phyloP scores from a whole-genome alignment of 2,329 filamentous ascomycete species.

The Scedosporium dehoogii region DNA sequence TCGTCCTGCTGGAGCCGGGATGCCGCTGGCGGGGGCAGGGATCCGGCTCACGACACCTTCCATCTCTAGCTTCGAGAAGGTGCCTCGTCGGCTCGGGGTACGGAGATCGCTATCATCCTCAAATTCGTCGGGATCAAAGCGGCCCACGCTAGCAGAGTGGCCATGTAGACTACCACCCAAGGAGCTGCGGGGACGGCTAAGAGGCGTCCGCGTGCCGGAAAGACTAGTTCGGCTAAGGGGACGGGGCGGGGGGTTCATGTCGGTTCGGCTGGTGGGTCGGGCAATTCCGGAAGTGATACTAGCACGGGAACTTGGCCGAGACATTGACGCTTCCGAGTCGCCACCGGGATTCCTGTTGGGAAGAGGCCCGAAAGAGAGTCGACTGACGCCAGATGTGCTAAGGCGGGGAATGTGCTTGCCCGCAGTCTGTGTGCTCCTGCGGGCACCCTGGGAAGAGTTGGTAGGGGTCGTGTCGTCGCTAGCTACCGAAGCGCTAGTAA shows the following conservation, averaged over 20 bases:
- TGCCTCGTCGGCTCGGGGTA: conserved; percentile 46
- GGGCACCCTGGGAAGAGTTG: conserved; percentile 16
- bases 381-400: conserved; percentile 51
- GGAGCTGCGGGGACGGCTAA: conserved; percentile 62
- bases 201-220: conserved; percentile 50
- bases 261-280: conserved; percentile 42
- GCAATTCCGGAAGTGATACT: conserved; percentile 44
- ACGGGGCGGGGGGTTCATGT: conserved; percentile 43
- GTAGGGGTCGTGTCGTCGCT: conserved; percentile 42
- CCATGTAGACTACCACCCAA: conserved; percentile 54
- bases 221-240: conserved; percentile 58
- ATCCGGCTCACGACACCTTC: conserved; percentile 29
- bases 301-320: conserved; percentile 65
- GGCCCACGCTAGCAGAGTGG: conserved; percentile 47
- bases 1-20: conserved; percentile 33
- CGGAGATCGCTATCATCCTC: conserved; percentile 30
- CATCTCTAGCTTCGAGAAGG: conserved; percentile 38
- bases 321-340: conserved; percentile 31
- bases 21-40: conserved; percentile 30
- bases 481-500: conserved; percentile 35
- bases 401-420: conserved; percentile 44
- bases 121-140: conserved; percentile 36
- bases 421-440: conserved; percentile 14
- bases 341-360: conserved; percentile 43
- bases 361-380: conserved; percentile 53